Conservation (phyloP, 768 basidiomycete species). For the Auricularia sp. region DNA sequence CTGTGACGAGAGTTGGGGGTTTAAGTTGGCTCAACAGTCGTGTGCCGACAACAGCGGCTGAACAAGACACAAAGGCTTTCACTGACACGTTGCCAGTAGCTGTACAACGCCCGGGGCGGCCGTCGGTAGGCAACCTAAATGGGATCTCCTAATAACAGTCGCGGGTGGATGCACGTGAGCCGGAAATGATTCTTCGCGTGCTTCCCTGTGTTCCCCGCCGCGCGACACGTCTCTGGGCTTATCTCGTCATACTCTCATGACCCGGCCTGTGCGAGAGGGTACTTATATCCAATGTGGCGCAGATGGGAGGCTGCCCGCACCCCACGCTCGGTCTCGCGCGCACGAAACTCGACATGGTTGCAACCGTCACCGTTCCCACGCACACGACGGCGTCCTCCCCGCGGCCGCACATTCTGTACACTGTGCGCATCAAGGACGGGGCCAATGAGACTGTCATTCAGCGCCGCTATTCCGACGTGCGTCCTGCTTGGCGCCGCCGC, state of each 20-base stretch:
- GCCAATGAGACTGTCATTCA: constrained; percentile 24
- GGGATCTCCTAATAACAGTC: not conserved
- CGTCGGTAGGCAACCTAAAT: not conserved
- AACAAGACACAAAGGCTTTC: not conserved
- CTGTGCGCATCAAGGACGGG: constrained; percentile 30
- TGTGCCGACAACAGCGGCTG: too few species aligned
- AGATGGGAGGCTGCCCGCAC: not conserved
- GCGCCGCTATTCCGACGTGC: constrained; percentile 36
- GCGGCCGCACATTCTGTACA: constrained; percentile 38
- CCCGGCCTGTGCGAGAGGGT: not conserved
- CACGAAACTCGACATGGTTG: not conserved
- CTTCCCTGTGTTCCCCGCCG: not conserved
- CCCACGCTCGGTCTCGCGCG: not conserved
- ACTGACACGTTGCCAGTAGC: not conserved
- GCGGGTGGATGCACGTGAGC: not conserved
- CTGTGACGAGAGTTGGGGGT: too few species aligned
- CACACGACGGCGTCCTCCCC: constrained; percentile 41
- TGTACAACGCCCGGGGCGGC: not conserved
- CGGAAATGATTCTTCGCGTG: not conserved
- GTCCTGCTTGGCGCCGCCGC: constrained; percentile 1
- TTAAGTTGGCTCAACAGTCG: too few species aligned
- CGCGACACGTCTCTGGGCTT: not conserved
- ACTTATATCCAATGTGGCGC: not conserved
- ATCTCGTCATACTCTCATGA: not conserved
- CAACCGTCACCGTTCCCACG: constrained; percentile 20